Evolutionary conservation across 345 rosid genomes (phyloP), one percentile per base, ranked within the genome.

Genomic region (Erodium maritimum): DNA sequence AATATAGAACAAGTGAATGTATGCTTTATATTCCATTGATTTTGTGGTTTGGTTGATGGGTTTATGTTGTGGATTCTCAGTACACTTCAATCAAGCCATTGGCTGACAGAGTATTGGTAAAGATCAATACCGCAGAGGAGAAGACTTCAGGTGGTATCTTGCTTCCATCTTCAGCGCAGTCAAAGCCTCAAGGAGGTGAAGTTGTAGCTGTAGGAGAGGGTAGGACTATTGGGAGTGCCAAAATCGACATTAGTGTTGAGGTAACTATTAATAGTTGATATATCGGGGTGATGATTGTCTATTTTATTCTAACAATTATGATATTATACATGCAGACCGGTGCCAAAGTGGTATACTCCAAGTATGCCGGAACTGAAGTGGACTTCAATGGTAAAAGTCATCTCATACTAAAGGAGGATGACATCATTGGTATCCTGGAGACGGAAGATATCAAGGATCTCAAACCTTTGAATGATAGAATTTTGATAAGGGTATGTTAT

Each of bases 141-240:
- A 93, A 85, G 75, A 80, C 88, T 3, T 60, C 71, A 5, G 94
- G 99, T 61, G 97, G 97, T 22, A 85, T 90, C 67, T 73, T 93
- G 62, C 95, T 90, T 46, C 99, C 95, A 17, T 57, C 85, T 3
- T 65, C 90, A 2, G 99, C 95, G 42, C 97, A 85, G 63, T 58
- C 87, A 17, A 93, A 90, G 67, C 90, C 97, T 59, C 96, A 93
- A 66, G 85, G 80, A 25, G 99, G 99, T 58, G 97, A 90, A 67
- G 97, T 93, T 5, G 83, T 93, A 37, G 97, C 90, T 50, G 81
- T 85, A 23, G 99, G 99, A 19, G 88, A 90, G 74, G 97, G 99
- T 20, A 87, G 73, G 77, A 62, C 88, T 4, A 51, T 82, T 59
- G 94, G 95, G 66, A 77, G 83, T 54, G 66, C 60, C 52, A 87